Conservation (phyloP, 495 filamentous ascomycete genomes). For the Aspergillus nidulans region DNA sequence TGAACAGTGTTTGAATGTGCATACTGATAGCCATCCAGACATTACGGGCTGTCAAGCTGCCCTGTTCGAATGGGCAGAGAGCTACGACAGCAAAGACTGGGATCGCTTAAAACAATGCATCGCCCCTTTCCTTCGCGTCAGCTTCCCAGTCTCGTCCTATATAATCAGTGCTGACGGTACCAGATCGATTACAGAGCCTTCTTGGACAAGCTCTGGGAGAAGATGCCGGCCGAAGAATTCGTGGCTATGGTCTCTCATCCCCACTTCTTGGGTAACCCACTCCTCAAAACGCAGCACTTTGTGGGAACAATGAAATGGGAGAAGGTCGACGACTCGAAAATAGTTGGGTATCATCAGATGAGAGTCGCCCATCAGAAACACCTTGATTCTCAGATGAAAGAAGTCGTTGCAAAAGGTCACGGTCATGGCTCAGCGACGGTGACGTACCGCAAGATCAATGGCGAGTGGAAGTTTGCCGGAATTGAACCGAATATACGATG, state of each 20-base stretch:
- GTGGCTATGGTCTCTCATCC: conserved; percentile 63
- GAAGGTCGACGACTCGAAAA: conserved; percentile 60
- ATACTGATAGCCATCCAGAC: neutral
- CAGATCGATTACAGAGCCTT: conserved; percentile 55
- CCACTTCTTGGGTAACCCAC: conserved; percentile 64
- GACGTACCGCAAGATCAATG: conserved; percentile 69
- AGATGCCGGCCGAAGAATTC: conserved; percentile 69
- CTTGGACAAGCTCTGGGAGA: conserved; percentile 52
- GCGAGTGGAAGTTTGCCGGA: conserved; percentile 80
- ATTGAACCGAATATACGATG: conserved; percentile 66
- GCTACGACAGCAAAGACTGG: conserved; percentile 82
- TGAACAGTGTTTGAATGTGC: neutral
- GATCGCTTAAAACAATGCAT: conserved; percentile 64
- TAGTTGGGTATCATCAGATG: conserved; percentile 71
- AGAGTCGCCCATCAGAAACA: conserved; percentile 63
- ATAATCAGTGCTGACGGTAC: neutral
- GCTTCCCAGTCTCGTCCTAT: neutral
- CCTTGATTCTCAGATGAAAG: conserved; percentile 19
- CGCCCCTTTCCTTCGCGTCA: conserved; percentile 61
- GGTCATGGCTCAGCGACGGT: conserved; percentile 67
- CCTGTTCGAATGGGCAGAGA: conserved; percentile 74
- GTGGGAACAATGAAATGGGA: conserved; percentile 70
- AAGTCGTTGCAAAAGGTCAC: conserved; percentile 46
- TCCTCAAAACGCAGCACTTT: conserved; percentile 72
- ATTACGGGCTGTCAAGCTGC: neutral